phyloP scores from a whole-genome alignment of 2,329 filamentous ascomycete genomes.

The Ramularia collo-cygni region DNA sequence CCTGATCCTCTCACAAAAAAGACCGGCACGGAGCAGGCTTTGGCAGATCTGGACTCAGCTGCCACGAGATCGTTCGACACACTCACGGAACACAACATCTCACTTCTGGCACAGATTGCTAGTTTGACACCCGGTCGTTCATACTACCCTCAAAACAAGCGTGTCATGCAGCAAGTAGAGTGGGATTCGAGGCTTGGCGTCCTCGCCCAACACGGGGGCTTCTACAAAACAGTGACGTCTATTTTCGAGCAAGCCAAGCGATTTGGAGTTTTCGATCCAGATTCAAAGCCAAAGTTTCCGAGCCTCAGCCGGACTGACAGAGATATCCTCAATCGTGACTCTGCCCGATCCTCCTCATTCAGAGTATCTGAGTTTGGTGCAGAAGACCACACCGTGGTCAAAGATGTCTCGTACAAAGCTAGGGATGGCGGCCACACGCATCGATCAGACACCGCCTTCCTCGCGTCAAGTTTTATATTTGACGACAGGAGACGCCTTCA shows the following conservation, averaged over 20 bases:
- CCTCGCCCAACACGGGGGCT: conserved; percentile 8
- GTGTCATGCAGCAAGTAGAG: conserved; percentile 37
- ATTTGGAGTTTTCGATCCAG: conserved; percentile 4
- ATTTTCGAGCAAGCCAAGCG: conserved; percentile 7
- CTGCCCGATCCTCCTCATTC: conserved; percentile 4
- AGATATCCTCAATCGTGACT: conserved; percentile 7
- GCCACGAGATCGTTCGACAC: conserved; percentile 20
- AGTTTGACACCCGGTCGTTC: conserved; percentile 29
- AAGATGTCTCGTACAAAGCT: conserved; percentile 23
- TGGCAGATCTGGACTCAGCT: conserved; percentile 19
- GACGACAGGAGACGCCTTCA: too few relatives aligned
- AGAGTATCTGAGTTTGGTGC: conserved; percentile 29
- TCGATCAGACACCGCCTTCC: conserved; percentile 5
- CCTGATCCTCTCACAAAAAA: conserved; percentile 52
- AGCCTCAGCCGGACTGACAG: conserved; percentile 1
- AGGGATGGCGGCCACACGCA: conserved; percentile 8
- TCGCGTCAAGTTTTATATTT: not conserved
- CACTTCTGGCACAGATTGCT: conserved; percentile 25
- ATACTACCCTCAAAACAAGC: conserved; percentile 40
- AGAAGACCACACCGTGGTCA: conserved; percentile 19
- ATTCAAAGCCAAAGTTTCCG: not conserved
- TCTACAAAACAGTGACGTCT: conserved; percentile 5
- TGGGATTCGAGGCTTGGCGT: conserved; percentile 37
- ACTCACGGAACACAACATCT: conserved; percentile 11
- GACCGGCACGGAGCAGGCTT: conserved; percentile 54